Base-by-base conservation (phyloP, 148 eudicot species). In the Rhododendron henanense region DNA sequence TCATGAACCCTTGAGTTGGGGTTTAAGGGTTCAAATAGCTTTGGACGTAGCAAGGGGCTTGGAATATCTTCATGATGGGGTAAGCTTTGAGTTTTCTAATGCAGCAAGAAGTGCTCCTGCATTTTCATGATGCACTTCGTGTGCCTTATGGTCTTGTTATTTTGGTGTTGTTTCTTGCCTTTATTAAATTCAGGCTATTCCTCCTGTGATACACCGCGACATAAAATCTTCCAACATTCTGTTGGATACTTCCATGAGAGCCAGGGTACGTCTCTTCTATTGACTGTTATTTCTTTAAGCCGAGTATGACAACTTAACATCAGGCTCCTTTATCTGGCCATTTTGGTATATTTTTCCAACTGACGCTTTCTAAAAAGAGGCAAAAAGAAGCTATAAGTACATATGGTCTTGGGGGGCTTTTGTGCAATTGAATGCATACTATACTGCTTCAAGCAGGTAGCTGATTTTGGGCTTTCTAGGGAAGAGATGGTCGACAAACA, bases 21-120 rank as follows among this genome's bases (percentile, higher is more conserved):
- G 90, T 76, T 87, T 93, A 59, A 90, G 98, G 87, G 93, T 95
- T 86, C 92, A 93, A 92, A 89, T 97, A 88, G 98, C 96, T 51
- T 88, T 94, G 67, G 99, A 97, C 88, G 94, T 97, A 69, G 94
- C 98, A 15, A 93, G 96, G 87, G 99, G 98, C 63, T 87, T 97
- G 91, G 98, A 97, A 81, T 97, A 97, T 92, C 99, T 97, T 85
- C 99, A 97, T 85, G 99, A 95, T 82, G 99, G 99, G 88, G 99
- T 97, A 90, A 86, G 87, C 87, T 59, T 11, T 28, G 16, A n/a
- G 61, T 18, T 55, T 55, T 59, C 3, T 86, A 10, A 10, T n/a
- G 10, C 39, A 28, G 25, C 55, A 74, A 7, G 10, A 74, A 6
- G 2, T 16, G 13, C 8, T 75, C 53, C 50, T 47, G 50, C 45